Evolutionary conservation across 2,329 filamentous ascomycete genomes (phyloP).

Genomic region (Claviceps arundinis): DNA sequence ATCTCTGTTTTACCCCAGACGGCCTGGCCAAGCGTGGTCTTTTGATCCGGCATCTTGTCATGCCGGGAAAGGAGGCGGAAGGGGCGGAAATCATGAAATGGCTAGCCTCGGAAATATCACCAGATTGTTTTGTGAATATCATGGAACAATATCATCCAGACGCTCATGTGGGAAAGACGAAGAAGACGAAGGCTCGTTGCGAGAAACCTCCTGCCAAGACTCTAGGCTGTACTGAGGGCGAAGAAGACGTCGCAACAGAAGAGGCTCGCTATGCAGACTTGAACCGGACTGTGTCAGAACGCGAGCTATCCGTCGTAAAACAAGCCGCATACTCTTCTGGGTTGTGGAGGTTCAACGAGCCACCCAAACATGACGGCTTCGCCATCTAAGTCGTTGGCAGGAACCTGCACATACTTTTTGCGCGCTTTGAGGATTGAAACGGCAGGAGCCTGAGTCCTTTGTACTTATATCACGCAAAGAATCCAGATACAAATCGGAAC

Average conservation of each 20-base stretch:
- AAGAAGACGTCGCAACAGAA: conserved; percentile 4
- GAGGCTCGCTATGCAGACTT: conserved; percentile 60
- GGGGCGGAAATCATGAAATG: conserved; percentile 62
- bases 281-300: conserved; percentile 45
- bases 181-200: conserved; percentile 20
- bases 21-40: conserved; percentile 69
- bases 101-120: conserved; percentile 58
- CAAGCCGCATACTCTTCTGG: conserved; percentile 57
- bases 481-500: not conserved
- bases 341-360: conserved; percentile 67
- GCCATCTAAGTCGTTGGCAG: conserved; percentile 19
- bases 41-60: conserved; percentile 66
- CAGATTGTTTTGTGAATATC: conserved; percentile 68
- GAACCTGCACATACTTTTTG: not conserved
- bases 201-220: not conserved
- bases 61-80: conserved; percentile 69
- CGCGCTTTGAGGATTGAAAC: not conserved
- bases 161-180: conserved; percentile 66
- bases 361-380: conserved; percentile 38
- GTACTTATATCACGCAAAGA: not conserved
- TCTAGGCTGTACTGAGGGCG: conserved; percentile 21
- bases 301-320: conserved; percentile 54
- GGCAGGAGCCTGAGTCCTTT: not conserved
- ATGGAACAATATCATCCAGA: conserved; percentile 82
- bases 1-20: conserved; percentile 69